These are phyloP conservation scores for Tricholomella constricta DNA, from an alignment of 768 basidiomycete genomes.

Conservation along the genomic window DNA sequence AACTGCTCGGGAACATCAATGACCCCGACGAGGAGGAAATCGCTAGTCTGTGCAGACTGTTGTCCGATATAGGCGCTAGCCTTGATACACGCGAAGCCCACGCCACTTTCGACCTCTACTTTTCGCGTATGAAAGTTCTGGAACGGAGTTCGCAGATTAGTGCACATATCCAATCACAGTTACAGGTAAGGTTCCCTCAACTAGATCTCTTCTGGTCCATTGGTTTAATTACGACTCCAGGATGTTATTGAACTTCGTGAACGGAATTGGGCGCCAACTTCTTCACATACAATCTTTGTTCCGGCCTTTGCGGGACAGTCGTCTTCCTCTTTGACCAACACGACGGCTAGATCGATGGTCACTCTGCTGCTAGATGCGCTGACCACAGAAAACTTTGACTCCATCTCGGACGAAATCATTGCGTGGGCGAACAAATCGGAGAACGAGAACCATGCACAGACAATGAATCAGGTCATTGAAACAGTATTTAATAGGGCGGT, in stretches of 20 bases:
- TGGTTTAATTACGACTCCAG: constrained; percentile 39
- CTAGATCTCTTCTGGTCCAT: constrained; percentile 2
- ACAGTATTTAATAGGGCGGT: constrained; percentile 98
- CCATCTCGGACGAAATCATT: constrained; percentile 94
- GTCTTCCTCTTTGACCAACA: too few relatives aligned
- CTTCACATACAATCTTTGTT: constrained; percentile 67
- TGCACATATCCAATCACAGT: constrained; percentile 92
- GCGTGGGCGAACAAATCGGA: constrained; percentile 93
- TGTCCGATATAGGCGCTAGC: constrained; percentile 83
- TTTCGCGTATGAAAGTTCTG: constrained; percentile 85
- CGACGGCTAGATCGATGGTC: constrained; percentile 88
- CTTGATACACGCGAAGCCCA: constrained; percentile 83
- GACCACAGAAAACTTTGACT: constrained; percentile 95
- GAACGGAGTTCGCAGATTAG: constrained; percentile 72
- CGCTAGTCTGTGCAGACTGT: constrained; percentile 91
- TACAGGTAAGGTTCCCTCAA: constrained; percentile 63
- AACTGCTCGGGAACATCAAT: constrained; percentile 89
- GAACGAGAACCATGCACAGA: constrained; percentile 90
- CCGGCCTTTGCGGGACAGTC: too few relatives aligned
- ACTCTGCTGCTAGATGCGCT: constrained; percentile 96
- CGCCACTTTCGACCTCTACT: constrained; percentile 91
- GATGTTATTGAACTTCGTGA: constrained; percentile 89
- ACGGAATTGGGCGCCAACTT: constrained; percentile 88
- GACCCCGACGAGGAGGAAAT: constrained; percentile 98
- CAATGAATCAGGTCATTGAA: constrained; percentile 93